Conservation (phyloP, 164 flowering plant genomes). For the Echeveria elegans region DNA sequence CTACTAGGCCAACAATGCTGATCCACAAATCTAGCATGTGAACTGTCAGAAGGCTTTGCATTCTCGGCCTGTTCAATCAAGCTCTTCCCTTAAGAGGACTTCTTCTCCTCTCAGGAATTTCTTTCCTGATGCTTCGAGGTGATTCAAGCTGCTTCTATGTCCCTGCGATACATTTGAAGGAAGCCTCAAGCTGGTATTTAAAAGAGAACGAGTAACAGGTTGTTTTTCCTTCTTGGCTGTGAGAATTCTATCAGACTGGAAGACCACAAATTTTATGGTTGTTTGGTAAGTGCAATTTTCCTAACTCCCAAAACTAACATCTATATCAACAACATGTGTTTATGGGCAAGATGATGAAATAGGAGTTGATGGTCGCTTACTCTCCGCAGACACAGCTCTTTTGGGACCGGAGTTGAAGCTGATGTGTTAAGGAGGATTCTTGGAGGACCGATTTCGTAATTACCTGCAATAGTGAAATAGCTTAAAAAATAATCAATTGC, state of each 20-base stretch:
- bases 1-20: slow-evolving; percentile 76
- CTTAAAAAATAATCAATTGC: too few species aligned
- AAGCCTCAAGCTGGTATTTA: slow-evolving; percentile 57
- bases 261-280: too few species aligned
- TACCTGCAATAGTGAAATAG: too few species aligned
- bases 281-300: too few species aligned
- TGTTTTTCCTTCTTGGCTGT: slow-evolving; percentile 68
- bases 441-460: too few species aligned
- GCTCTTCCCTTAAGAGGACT: slow-evolving; percentile 78
- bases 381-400: slow-evolving; percentile 59
- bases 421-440: too few species aligned
- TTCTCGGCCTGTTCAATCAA: slow-evolving; percentile 66
- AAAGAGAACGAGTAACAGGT: slow-evolving; percentile 22
- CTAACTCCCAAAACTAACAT: too few species aligned
- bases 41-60: slow-evolving; percentile 63
- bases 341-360: slow-evolving; percentile 50
- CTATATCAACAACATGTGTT: slow-evolving; percentile 54
- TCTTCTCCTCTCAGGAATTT: slow-evolving; percentile 75
- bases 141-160: slow-evolving; percentile 42
- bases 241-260: slow-evolving; percentile 77
- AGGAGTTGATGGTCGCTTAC: slow-evolving; percentile 74
- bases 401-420: neutral
- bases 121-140: slow-evolving; percentile 31
- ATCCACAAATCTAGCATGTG: slow-evolving; percentile 50
- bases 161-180: slow-evolving; percentile 68